Evolutionary conservation across 2,329 filamentous ascomycete species (phyloP).

Genomic region (Aspergillus japonicus): DNA sequence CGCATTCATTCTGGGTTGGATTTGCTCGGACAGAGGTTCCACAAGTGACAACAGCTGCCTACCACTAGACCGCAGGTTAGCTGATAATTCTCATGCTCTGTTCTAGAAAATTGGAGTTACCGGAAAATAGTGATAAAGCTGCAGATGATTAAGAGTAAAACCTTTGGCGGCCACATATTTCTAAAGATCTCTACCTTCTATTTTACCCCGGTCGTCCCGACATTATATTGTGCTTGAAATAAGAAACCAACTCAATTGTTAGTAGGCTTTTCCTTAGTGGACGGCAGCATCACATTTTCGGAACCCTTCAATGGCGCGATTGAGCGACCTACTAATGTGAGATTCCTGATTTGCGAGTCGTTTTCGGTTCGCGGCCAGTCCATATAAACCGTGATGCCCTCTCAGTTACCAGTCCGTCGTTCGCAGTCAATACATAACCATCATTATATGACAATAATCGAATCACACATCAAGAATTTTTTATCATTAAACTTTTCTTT

Average conservation of each 20-base stretch:
- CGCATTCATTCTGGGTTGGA: background rate
- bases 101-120: background rate
- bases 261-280: background rate
- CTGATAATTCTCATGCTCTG: background rate
- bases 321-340: background rate
- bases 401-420: background rate
- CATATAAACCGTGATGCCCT: background rate
- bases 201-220: background rate
- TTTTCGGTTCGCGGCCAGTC: background rate
- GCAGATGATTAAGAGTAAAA: background rate
- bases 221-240: background rate
- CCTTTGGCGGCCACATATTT: background rate
- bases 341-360: background rate
- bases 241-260: background rate
- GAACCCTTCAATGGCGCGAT: background rate
- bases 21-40: background rate
- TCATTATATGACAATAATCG: background rate
- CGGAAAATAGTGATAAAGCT: background rate
- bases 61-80: background rate
- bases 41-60: background rate
- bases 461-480: background rate
- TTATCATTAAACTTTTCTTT: background rate
- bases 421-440: background rate
- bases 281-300: background rate
- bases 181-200: background rate